phyloP scores from a whole-genome alignment of 495 filamentous ascomycete species.

The Clavariopsis aquatica region DNA sequence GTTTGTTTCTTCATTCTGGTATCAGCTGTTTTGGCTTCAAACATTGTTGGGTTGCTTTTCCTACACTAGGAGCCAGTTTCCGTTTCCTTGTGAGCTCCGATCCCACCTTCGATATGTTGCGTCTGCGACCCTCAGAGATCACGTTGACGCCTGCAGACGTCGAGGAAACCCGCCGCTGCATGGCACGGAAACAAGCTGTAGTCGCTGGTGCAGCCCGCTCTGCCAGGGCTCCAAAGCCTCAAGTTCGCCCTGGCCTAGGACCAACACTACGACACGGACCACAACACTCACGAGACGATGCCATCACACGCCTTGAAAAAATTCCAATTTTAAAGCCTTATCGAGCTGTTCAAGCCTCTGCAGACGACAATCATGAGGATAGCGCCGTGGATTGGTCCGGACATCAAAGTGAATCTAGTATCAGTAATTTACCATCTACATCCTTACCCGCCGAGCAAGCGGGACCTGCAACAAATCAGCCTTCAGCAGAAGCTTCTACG shows the following conservation, averaged over 20 bases:
- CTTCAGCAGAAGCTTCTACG: slow-evolving; percentile 1
- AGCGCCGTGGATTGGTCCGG: not conserved
- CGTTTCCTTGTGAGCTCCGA: not conserved
- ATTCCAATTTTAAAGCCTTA: slow-evolving; percentile 25
- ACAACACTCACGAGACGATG: slow-evolving; percentile 30
- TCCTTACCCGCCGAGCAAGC: not conserved
- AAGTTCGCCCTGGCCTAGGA: not conserved
- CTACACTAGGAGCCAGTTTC: not conserved
- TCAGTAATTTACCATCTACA: not conserved
- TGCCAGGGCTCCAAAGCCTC: not conserved
- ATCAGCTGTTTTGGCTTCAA: not conserved
- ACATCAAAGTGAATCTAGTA: not conserved
- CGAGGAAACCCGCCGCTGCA: slow-evolving; percentile 30
- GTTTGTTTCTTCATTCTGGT: slow-evolving; percentile 2
- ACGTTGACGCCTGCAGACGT: slow-evolving; percentile 37
- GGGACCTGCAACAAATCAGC: not conserved
- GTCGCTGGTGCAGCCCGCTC: not conserved
- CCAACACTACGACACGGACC: slow-evolving; percentile 32
- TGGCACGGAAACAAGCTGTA: slow-evolving; percentile 24
- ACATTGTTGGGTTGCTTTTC: not conserved
- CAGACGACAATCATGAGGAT: slow-evolving; percentile 12
- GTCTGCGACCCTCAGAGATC: slow-evolving; percentile 37
- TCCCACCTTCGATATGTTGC: slow-evolving; percentile 31
- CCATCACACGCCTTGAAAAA: slow-evolving; percentile 27
- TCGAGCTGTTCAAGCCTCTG: slow-evolving; percentile 4